These are phyloP conservation scores for Penicillium manginii DNA, from an alignment of 495 filamentous ascomycete species.

Conservation along the genomic window DNA sequence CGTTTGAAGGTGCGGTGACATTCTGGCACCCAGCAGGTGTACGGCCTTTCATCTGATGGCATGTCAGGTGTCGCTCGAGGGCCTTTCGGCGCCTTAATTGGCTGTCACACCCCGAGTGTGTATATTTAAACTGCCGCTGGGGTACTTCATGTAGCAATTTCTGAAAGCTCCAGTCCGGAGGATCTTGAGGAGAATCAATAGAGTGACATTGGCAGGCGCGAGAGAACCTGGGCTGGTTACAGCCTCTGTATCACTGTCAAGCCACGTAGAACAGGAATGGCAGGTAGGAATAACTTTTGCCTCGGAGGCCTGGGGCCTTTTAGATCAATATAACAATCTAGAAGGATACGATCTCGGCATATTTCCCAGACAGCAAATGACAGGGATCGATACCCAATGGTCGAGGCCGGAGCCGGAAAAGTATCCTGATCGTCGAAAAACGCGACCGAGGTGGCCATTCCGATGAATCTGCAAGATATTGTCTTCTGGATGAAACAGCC, in stretches of 20 bases:
- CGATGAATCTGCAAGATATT: neutral
- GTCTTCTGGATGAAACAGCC: neutral
- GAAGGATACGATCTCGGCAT: neutral
- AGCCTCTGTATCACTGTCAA: neutral
- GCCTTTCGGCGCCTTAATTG: conserved; percentile 53
- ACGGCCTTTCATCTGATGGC: conserved; percentile 44
- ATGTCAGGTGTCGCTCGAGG: conserved; percentile 53
- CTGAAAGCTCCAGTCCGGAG: neutral
- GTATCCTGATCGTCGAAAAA: neutral
- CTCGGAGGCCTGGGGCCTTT: neutral
- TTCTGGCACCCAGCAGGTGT: conserved; percentile 24
- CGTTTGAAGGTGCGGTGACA: conserved; percentile 23
- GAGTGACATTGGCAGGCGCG: neutral
- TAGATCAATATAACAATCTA: neutral
- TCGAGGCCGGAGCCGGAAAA: neutral
- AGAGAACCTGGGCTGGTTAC: neutral
- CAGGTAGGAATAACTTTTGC: neutral
- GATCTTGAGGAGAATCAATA: neutral
- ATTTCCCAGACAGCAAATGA: neutral
- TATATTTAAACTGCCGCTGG: conserved; percentile 23
- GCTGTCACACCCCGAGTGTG: conserved; percentile 26
- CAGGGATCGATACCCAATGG: neutral
- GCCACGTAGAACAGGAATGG: neutral
- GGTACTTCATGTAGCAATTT: neutral
- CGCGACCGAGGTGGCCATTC: neutral